Evolutionary conservation across 2,329 filamentous ascomycete genomes (phyloP).

Genomic region (Penicillium brevicompactum): DNA sequence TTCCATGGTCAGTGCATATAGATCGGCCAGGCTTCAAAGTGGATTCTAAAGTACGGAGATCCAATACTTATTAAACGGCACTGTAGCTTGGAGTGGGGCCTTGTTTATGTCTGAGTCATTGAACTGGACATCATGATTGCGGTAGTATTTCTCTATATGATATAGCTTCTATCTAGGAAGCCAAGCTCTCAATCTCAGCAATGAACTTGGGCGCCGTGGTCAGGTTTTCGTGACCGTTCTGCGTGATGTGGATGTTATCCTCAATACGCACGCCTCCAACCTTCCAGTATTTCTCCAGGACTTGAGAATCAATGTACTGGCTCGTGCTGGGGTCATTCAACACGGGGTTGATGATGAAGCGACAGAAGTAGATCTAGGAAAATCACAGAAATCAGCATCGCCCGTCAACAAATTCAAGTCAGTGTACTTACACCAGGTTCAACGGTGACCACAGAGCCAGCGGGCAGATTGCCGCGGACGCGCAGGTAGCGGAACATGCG

Average conservation of each 20-base stretch:
- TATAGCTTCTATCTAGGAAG: constrained; percentile 19
- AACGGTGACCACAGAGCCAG: constrained; percentile 84
- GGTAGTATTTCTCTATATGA: no score
- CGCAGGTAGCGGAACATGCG: constrained; percentile 84
- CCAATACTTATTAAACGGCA: no score
- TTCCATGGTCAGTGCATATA: no score
- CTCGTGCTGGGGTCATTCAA: constrained; percentile 70
- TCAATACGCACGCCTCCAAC: constrained; percentile 94
- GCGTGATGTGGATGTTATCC: constrained; percentile 81
- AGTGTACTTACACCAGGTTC: constrained; percentile 75
- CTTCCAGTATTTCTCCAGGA: constrained; percentile 78
- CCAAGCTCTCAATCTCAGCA: constrained; percentile 62
- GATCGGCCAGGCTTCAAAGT: no score
- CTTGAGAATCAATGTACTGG: constrained; percentile 73
- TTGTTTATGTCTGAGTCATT: background rate
- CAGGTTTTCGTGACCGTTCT: constrained; percentile 78
- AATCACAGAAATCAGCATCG: background rate
- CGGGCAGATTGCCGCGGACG: constrained; percentile 73
- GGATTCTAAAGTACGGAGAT: no score
- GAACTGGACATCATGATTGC: background rate
- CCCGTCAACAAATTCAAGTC: background rate
- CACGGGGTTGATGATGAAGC: constrained; percentile 82
- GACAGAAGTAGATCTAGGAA: constrained; percentile 80
- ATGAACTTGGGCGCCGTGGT: constrained; percentile 75
- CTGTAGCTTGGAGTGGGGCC: no score